Base-by-base conservation (phyloP, 1,284 basidiomycete genomes). In the Termitomyces sp. region DNA sequence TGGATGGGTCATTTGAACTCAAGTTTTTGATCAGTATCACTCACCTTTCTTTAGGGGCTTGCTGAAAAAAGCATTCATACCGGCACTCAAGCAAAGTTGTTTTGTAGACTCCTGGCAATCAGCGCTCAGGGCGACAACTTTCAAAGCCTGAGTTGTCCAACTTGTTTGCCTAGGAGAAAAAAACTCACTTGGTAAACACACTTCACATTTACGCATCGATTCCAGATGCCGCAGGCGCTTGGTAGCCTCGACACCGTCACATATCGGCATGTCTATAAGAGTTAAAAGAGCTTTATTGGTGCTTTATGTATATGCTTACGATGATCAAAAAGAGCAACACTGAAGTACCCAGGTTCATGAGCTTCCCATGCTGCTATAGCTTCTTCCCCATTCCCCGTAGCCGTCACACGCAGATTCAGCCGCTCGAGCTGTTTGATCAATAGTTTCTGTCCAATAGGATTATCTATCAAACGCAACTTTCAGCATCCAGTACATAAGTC, bases 71-170 rank as follows among this genome's bases (percentile, higher is more conserved):
- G 75, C 73, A 62, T 86, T 86, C 85, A 88, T 87, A 15, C 85
- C 85, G 7, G 85, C 83, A 61, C 83, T 86, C 17, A 87, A 66
- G 62, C 85, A 88, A 12, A 86, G 71, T 64, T 84, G 80, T 65
- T 87, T 87, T 2, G 85, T 87, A 5, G 83, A 86, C 55, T 86
- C 84, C 68, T 88, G 85, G 60, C 82, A 84, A 65, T 88, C 85
- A 0, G 85, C 85, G 62, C 84, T 86, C 36, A 88, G 67, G 1
- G 85, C 85, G 44, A 86, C 78, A 57, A 88, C 85, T 87, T 87
- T 56, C 2, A 28, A 19, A n/a, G 39, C 46, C 2, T 51, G 8
- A 51, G 54, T 33, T 55, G 8, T 50, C 45, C 41, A 42, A 4
- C 43, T 34, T 44, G 53, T n/a, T 55, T 53, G 55, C 5, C 48